phyloP scores from a whole-genome alignment of 768 basidiomycete species.

The Pholiota microspora region DNA sequence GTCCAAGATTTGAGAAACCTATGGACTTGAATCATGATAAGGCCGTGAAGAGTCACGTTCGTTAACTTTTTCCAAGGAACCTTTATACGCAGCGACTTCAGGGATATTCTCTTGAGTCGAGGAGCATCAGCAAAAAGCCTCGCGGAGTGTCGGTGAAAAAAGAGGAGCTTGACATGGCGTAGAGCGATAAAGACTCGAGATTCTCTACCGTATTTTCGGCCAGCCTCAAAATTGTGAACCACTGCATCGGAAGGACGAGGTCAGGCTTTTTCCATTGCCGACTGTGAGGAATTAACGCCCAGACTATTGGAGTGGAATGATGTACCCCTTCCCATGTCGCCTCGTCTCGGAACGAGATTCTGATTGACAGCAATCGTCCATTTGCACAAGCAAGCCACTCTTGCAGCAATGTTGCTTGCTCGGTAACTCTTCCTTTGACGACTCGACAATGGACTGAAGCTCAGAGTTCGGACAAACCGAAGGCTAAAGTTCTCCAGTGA shows the following conservation, averaged over 20 bases:
- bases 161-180: neutral
- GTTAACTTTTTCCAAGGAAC: neutral
- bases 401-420: neutral
- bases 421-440: neutral
- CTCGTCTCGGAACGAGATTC: neutral
- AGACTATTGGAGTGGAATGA: neutral
- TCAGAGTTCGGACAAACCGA: neutral
- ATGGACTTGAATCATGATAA: neutral
- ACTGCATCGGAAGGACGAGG: conserved; percentile 7
- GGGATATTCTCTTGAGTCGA: neutral
- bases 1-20: neutral
- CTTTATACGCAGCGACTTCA: neutral
- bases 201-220: conserved; percentile 1
- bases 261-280: conserved; percentile 3
- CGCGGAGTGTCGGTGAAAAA: no score
- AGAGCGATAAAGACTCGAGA: conserved; percentile 2
- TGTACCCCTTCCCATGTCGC: neutral
- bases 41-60: neutral
- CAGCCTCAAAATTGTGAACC: neutral
- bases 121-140: neutral
- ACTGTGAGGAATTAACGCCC: neutral
- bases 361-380: neutral
- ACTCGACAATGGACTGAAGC: conserved; percentile 3
- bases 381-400: conserved; percentile 1
- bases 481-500: neutral